phyloP scores from a whole-genome alignment of 345 rosid genomes.

The Streptanthus diversifolius region DNA sequence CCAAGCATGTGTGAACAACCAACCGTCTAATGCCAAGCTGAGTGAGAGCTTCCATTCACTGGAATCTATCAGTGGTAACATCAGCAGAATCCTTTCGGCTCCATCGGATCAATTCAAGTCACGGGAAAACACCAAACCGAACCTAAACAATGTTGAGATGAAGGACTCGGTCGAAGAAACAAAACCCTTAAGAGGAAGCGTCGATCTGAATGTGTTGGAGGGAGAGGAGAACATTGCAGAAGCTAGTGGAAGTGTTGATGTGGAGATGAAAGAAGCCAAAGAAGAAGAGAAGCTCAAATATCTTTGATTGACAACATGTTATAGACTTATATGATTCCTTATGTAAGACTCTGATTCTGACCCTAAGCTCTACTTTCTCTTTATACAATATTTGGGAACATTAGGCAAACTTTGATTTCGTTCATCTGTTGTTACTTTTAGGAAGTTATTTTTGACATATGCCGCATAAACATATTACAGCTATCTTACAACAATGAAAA shows the following conservation, averaged over 20 bases:
- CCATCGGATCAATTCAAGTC: conserved; percentile 25
- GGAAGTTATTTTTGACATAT: neutral
- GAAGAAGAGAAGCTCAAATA: conserved; percentile 11
- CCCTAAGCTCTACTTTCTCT: neutral
- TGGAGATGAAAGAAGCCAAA: conserved; percentile 32
- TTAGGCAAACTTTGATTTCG: neutral
- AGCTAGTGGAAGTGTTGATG: conserved; percentile 33
- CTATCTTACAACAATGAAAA: neutral
- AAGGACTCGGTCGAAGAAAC: conserved; percentile 23
- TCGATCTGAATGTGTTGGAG: conserved; percentile 33
- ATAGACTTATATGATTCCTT: neutral
- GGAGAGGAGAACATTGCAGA: conserved; percentile 29
- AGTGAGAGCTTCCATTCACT: conserved; percentile 51
- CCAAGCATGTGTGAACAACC: conserved; percentile 36
- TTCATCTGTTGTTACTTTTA: neutral
- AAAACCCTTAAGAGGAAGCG: conserved; percentile 19
- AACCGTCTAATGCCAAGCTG: conserved; percentile 39
- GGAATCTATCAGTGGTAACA: conserved; percentile 40
- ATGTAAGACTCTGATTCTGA: neutral
- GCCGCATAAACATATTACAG: neutral
- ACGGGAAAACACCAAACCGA: conserved; percentile 23
- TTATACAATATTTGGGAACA: neutral
- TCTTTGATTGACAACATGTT: conserved; percentile 14
- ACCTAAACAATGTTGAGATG: conserved; percentile 31
- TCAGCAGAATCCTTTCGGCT: conserved; percentile 48